Evolutionary conservation across 2,329 filamentous ascomycete genomes (phyloP), one percentile per base, ranked within the genome.

Genomic region (Verticillium zaregamsianum): DNA sequence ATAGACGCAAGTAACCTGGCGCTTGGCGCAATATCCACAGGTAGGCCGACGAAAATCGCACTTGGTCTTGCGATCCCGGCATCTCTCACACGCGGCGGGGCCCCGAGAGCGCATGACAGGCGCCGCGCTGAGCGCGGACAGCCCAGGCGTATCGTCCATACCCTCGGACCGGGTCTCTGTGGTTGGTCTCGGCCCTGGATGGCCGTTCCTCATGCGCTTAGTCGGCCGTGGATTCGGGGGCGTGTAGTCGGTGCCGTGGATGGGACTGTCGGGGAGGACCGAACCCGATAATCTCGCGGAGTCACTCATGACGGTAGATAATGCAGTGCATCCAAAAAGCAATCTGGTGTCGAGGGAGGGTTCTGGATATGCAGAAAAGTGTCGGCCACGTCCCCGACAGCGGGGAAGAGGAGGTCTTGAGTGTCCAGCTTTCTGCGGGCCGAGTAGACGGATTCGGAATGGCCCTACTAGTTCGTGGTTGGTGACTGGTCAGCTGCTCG

Each of bases 21-120:
- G 64, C 11, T 71, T 69, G 17, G 68, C 66, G 62, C 74, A 76
- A 37, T 75, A 76, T 8, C 74, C 73, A 63, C 74, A 76, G 0
- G 71, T 71, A 2, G 74, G 74, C 33, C 72, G 70, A 15, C 69
- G 68, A 59, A 76, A 77, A 56, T 76, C 74, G 64, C 74, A 76
- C 58, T 76, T 76, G 17, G 73, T 76, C 64, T 74, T 74, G 15
- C 74, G 66, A 7, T 70, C 71, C 2, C 74, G 72, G 65, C 74
- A 76, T 0, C 73, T 71, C 62, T 75, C 70, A 17, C 74, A 77
- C 6, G 74, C 75, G 17, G 68, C 70, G 9, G 63, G 62, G 1
- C 62, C 63, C 40, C 63, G 63, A 8, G 63, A 62, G 39, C 63
- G 28, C 14, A 33, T n/a, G 15, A 31, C 23, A 17, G 54, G 25